These are phyloP conservation scores for Lichtheimia ornata DNA, from an alignment of 371 early-diverging fungal genomes.

Conservation along the genomic window DNA sequence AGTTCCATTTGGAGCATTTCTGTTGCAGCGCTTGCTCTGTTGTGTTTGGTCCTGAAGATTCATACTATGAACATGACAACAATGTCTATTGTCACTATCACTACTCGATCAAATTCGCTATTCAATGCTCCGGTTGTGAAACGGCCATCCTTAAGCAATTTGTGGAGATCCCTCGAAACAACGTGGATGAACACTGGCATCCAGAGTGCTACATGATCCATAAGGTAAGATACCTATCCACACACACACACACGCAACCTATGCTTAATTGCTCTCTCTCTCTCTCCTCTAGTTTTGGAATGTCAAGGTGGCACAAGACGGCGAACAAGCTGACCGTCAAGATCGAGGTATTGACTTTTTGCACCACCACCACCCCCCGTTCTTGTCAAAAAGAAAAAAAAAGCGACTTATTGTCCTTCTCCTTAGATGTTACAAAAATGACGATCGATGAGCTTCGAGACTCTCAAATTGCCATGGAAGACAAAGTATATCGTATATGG, in stretches of 20 bases:
- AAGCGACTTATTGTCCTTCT: conserved; percentile 13
- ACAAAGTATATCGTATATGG: conserved; percentile 85
- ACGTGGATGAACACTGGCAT: conserved; percentile 92
- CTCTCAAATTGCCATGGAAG: conserved; percentile 63
- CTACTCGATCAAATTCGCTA: conserved; percentile 77
- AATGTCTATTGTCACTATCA: conserved; percentile 93
- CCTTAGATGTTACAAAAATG: conserved; percentile 17
- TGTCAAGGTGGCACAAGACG: conserved; percentile 56
- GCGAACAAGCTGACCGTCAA: not conserved
- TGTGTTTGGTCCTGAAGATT: conserved; percentile 93
- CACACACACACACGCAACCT: too few species aligned
- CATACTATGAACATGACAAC: conserved; percentile 92
- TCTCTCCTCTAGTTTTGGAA: conserved; percentile 71
- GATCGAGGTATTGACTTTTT: conserved; percentile 4
- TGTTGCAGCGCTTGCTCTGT: conserved; percentile 93
- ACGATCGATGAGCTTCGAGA: conserved; percentile 52
- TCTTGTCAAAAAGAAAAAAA: not conserved
- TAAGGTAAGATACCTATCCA: too few species aligned
- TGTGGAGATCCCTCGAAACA: conserved; percentile 86
- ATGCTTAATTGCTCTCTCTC: not conserved
- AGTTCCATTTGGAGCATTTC: conserved; percentile 96
- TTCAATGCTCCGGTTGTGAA: conserved; percentile 91
- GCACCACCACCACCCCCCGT: not conserved
- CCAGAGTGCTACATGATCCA: conserved; percentile 99
- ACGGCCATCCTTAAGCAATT: conserved; percentile 93